phyloP scores from a whole-genome alignment of 768 basidiomycete genomes.

The Pisolithus sp. region DNA sequence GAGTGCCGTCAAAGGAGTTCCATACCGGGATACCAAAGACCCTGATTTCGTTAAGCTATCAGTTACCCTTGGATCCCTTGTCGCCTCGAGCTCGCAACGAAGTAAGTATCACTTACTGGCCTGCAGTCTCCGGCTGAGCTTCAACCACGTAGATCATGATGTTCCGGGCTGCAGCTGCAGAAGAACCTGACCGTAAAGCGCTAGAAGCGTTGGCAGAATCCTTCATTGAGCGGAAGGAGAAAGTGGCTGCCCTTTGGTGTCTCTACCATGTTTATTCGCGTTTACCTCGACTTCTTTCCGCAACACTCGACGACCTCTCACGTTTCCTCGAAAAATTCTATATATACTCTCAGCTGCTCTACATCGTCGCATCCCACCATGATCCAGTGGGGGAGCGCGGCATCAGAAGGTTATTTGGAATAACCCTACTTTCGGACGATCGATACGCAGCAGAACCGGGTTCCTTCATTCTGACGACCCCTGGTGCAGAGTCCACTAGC shows the following conservation, averaged over 20 bases:
- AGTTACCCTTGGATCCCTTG: constrained; percentile 7
- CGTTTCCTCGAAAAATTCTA: constrained; percentile 29
- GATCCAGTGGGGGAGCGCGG: constrained; percentile 20
- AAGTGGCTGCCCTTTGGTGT: constrained; percentile 35
- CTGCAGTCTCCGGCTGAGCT: background rate
- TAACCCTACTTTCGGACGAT: constrained; percentile 24
- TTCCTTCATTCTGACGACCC: constrained; percentile 15
- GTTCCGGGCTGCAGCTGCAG: constrained; percentile 33
- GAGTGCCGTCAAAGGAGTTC: constrained; percentile 12
- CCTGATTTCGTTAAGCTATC: constrained; percentile 24
- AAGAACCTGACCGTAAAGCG: constrained; percentile 10
- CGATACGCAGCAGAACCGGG: constrained; percentile 21
- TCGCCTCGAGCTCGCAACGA: constrained; percentile 4
- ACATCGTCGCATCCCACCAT: constrained; percentile 19
- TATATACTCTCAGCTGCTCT: constrained; percentile 29
- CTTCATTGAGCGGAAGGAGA: constrained; percentile 25
- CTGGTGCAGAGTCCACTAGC: constrained; percentile 5
- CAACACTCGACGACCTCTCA: constrained; percentile 22
- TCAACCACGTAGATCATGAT: constrained; percentile 19
- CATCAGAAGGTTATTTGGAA: constrained; percentile 31
- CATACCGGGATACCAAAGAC: constrained; percentile 1
- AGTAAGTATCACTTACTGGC: constrained; percentile 5
- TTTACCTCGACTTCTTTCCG: constrained; percentile 19
- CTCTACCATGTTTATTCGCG: constrained; percentile 36
- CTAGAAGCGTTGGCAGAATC: constrained; percentile 28